A percentile compares a stretch with the other conserved stretches of the same genome.
Conservation (phyloP, 805 yeast species). For the Candida namnaoensis region DNA sequence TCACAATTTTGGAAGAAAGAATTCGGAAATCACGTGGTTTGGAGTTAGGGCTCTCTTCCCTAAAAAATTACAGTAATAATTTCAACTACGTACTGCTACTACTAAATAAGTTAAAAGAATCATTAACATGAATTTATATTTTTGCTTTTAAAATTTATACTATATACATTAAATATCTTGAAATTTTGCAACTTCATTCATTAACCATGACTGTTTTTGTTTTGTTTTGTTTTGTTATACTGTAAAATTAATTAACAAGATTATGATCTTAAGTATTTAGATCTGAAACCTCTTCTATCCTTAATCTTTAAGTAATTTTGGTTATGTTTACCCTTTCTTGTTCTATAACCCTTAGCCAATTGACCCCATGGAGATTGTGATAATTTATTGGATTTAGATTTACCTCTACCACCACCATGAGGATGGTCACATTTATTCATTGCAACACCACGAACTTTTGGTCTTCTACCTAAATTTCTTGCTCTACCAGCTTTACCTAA, state of each 20-base stretch:
- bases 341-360: slow-evolving; percentile 85
- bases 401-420: slow-evolving; percentile 99
- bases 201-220: background rate
- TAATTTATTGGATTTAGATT: slow-evolving; percentile 89
- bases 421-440: slow-evolving; percentile 98
- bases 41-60: background rate
- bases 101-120: no score
- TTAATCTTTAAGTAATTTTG: slow-evolving; percentile 77
- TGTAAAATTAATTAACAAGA: no score
- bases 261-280: no score
- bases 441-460: slow-evolving; percentile 95
- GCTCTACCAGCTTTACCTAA: slow-evolving; percentile 97
- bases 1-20: no score
- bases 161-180: background rate
- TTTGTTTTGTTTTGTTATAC: background rate
- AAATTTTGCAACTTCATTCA: no score
- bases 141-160: background rate
- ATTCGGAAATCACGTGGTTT: background rate
- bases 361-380: slow-evolving; percentile 97
- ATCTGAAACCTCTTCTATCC: slow-evolving; percentile 64
- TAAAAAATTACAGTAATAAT: no score
- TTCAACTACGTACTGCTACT: no score
- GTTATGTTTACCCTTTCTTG: slow-evolving; percentile 76
- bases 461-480: slow-evolving; percentile 89
- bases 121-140: no score